Evolutionary conservation across 2,329 filamentous ascomycete genomes (phyloP), one percentile per base, ranked within the genome.

Genomic region (Talaromyces piceae): DNA sequence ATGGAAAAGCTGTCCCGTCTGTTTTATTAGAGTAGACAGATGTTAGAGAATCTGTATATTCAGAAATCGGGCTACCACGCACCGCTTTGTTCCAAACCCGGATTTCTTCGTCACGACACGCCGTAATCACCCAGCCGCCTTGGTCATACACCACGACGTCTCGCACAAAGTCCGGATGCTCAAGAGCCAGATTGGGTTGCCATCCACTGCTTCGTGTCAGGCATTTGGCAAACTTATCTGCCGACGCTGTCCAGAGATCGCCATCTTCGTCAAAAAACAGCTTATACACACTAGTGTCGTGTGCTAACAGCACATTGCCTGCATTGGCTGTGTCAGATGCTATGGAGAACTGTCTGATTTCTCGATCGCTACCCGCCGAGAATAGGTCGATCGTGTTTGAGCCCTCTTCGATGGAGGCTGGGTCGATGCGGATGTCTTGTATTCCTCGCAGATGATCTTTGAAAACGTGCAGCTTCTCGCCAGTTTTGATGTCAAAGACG

Each of bases 181-280:
- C 70, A 54, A 95, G 80, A 1, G 73, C 78, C 50, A 91, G 85
- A 53, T 91, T 88, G 3, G 80, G 71, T 43, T 78, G 79, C 77
- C 89, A 96, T 16, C 76, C 77, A 43, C 79, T 81, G 22, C 77
- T 73, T 48, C 90, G 77, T 1, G 84, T 78, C 7, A 96, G 77
- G 59, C 88, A 91, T 67, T 91, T 93, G 2, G 83, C 83, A 0
- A 86, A 90, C 59, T 89, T 93, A 67, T 98, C 93, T 4, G 89
- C 90, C 54, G 89, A 95, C 5, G 91, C 87, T 6, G 91, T 96
- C 90, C 90, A 97, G 12, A 96, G 72, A 60, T 96, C 88, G 27
- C 79, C 82, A 44, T 82, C 80, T 4, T 70, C 68, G 57, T 90
- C 86, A 60, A 95, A 95, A 18, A 80, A 73, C 12, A 97, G 72